Evolutionary conservation across 768 basidiomycete species (phyloP).

Genomic region (Rhizopogon sp.): DNA sequence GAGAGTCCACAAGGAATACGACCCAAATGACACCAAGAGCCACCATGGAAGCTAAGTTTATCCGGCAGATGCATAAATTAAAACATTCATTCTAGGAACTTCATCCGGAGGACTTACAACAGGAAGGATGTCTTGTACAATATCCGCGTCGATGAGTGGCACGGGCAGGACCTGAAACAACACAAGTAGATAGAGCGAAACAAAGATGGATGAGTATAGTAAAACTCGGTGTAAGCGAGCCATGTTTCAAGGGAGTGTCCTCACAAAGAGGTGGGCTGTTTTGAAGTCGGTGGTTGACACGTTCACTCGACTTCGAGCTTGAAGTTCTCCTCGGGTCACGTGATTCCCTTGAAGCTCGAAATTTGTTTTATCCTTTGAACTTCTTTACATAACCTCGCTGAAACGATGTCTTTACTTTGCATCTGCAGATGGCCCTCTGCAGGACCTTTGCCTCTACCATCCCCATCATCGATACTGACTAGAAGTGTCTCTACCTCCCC

Average conservation of each 20-base stretch:
- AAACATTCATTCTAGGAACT: neutral
- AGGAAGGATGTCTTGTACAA: slow-evolving; percentile 48
- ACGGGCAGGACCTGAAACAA: slow-evolving; percentile 51
- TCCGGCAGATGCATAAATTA: neutral
- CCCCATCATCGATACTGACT: neutral
- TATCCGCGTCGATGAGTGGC: slow-evolving; percentile 45
- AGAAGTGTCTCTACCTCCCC: slow-evolving; percentile 54
- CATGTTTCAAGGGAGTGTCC: slow-evolving; percentile 33
- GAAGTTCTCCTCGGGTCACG: too few relatives aligned
- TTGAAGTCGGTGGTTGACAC: too few relatives aligned
- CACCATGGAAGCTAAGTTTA: slow-evolving; percentile 71
- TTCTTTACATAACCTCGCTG: too few relatives aligned
- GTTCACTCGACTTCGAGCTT: too few relatives aligned
- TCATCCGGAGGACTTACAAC: slow-evolving; percentile 39
- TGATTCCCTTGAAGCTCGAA: too few relatives aligned
- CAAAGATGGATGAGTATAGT: slow-evolving; percentile 35
- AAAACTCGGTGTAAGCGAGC: slow-evolving; percentile 56
- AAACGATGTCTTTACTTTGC: neutral
- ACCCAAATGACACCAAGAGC: slow-evolving; percentile 74
- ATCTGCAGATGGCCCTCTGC: neutral
- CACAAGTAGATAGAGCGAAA: slow-evolving; percentile 50
- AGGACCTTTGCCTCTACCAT: neutral
- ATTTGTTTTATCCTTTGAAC: too few relatives aligned
- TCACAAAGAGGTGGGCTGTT: neutral
- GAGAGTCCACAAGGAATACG: slow-evolving; percentile 73